Conservation (phyloP, 345 rosid genomes). For the Kernera saxatilis region DNA sequence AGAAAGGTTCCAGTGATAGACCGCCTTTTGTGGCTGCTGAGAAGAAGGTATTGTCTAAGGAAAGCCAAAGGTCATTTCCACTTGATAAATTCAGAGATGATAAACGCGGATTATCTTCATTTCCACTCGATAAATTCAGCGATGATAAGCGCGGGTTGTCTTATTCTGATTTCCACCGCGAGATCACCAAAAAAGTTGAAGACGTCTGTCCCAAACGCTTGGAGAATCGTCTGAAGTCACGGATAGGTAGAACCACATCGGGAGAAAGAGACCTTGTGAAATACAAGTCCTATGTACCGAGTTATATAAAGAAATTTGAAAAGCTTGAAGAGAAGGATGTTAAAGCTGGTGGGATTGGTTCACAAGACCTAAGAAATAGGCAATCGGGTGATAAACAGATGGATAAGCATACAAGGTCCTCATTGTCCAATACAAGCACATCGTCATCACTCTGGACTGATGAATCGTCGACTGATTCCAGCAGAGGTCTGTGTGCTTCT, state of each 20-base stretch:
- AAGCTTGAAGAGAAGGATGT: constrained; percentile 42
- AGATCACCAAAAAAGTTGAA: constrained; percentile 39
- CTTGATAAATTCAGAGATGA: constrained; percentile 40
- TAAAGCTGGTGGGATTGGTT: constrained; percentile 62
- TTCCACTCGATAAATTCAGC: constrained; percentile 41
- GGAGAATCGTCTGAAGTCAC: constrained; percentile 32
- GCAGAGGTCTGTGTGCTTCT: constrained; percentile 45
- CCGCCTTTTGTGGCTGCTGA: constrained; percentile 29
- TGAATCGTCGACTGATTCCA: constrained; percentile 30
- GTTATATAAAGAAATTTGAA: constrained; percentile 56
- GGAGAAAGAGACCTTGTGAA: constrained; percentile 42
- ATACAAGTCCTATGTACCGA: constrained; percentile 76
- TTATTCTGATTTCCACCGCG: constrained; percentile 43
- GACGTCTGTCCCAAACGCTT: constrained; percentile 34
- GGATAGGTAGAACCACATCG: constrained; percentile 21
- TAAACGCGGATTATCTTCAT: constrained; percentile 40
- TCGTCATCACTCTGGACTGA: constrained; percentile 33
- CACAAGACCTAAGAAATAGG: constrained; percentile 49
- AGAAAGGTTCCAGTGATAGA: constrained; percentile 30
- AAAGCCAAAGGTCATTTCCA: constrained; percentile 27
- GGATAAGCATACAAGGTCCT: constrained; percentile 26
- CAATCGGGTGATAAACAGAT: constrained; percentile 30
- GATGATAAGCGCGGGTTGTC: constrained; percentile 39
- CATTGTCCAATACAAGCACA: constrained; percentile 29
- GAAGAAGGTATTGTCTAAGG: constrained; percentile 24